Evolutionary conservation across 208 protist species (phyloP).

Genomic region (Acanthamoeba castellanii): DNA sequence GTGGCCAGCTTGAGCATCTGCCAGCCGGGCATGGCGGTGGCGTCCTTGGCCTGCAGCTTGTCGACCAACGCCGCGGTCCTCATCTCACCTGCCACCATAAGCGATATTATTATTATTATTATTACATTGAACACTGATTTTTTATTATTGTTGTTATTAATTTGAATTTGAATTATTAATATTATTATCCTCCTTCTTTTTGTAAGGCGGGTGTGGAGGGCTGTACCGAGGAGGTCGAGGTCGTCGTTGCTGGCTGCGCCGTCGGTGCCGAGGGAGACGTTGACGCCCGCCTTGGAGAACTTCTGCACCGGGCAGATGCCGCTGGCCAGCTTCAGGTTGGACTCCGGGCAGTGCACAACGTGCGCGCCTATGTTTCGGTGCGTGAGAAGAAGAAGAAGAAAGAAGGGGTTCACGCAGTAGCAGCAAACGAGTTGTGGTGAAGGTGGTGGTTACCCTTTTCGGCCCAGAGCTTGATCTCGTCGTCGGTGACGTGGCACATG

Average conservation of each 20-base stretch:
- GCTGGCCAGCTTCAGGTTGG: conserved; percentile 84
- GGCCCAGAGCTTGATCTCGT: conserved; percentile 78
- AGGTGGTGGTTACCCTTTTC: neutral
- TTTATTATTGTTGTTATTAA: no score
- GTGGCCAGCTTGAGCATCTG: conserved; percentile 82
- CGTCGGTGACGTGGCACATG: conserved; percentile 81
- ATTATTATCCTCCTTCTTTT: no score
- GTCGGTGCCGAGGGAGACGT: conserved; percentile 85
- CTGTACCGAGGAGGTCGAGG: conserved; percentile 75
- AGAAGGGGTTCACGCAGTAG: no score
- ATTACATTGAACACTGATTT: no score
- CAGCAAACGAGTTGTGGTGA: no score
- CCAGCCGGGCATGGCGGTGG: neutral
- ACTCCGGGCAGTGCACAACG: conserved; percentile 86
- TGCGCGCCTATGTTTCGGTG: neutral
- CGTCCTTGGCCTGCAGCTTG: conserved; percentile 65
- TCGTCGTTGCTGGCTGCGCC: conserved; percentile 82
- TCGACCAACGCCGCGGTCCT: conserved; percentile 79
- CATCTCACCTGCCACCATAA: conserved; percentile 64
- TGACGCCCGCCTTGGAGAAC: conserved; percentile 78
- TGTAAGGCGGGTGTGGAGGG: neutral
- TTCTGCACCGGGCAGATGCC: conserved; percentile 81
- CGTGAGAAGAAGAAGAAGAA: no score
- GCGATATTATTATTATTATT: no score
- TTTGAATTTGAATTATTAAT: no score